A percentile compares a stretch with the other conserved stretches of the same genome.
phyloP scores from a whole-genome alignment of 2,329 filamentous ascomycete genomes.

The Hymenoscyphus linearis region DNA sequence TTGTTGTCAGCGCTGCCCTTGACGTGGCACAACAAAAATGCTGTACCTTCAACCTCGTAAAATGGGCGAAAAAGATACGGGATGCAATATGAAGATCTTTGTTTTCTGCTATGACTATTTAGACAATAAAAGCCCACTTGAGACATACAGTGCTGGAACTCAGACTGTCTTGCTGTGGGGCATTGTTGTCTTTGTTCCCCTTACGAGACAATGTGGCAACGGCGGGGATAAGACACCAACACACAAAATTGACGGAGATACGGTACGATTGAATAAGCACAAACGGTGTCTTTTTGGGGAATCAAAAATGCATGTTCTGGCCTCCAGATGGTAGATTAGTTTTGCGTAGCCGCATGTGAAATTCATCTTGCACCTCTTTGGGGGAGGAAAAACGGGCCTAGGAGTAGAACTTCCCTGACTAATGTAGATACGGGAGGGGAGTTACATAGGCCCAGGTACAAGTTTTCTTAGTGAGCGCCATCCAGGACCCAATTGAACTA shows the following conservation, averaged over 20 bases:
- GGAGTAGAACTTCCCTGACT: too few relatives aligned
- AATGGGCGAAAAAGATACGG: not conserved
- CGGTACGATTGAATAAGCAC: not conserved
- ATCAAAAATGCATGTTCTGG: not conserved
- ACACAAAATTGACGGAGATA: not conserved
- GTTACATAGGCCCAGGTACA: too few relatives aligned
- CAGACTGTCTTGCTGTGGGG: not conserved
- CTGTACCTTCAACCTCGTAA: not conserved
- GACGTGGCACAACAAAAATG: not conserved
- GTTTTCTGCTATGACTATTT: not conserved
- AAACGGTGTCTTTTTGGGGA: not conserved
- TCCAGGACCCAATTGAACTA: not conserved
- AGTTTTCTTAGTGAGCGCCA: not conserved
- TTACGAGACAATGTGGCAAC: not conserved
- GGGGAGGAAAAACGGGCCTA: too few relatives aligned
- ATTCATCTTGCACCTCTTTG: not conserved
- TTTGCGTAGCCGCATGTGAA: not conserved
- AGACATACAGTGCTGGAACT: not conserved
- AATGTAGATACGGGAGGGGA: too few relatives aligned
- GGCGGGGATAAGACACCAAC: not conserved
- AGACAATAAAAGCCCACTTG: not conserved
- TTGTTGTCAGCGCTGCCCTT: not conserved
- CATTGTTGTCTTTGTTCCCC: not conserved
- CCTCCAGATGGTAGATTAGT: not conserved
- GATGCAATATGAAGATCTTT: not conserved